A percentile compares a stretch with the other conserved stretches of the same genome.
phyloP scores from a whole-genome alignment of 1,284 basidiomycete species.

The Prillingera fragicola region DNA sequence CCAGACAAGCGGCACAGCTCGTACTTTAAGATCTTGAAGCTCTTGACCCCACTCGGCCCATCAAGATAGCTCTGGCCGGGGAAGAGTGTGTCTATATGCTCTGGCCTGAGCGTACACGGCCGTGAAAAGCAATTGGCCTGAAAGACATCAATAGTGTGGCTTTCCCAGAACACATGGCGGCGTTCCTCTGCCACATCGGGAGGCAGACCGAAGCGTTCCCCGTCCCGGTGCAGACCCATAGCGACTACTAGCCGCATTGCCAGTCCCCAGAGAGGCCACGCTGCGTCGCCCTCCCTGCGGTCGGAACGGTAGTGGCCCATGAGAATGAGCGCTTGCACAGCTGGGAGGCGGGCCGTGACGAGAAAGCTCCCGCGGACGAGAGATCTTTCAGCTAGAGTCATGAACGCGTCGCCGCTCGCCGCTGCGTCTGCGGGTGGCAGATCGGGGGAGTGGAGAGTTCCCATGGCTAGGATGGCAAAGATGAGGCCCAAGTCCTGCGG shows the following conservation, averaged over 20 bases:
- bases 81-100: conserved; percentile 20
- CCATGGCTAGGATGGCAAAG: conserved; percentile 32
- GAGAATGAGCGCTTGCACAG: conserved; percentile 28
- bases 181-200: conserved; percentile 28
- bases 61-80: conserved; percentile 5
- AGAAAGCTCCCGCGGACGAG: conserved; percentile 33
- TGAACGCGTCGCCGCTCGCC: conserved; percentile 31
- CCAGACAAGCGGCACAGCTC: no score
- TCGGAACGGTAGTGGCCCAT: conserved; percentile 27
- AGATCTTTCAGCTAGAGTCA: conserved; percentile 22
- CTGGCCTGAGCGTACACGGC: conserved; percentile 19
- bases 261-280: conserved; percentile 41
- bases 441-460: conserved; percentile 33
- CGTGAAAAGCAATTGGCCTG: conserved; percentile 34
- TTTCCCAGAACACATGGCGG: conserved; percentile 35
- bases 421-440: conserved; percentile 29
- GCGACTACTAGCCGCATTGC: conserved; percentile 34
- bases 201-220: conserved; percentile 30
- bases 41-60: neutral
- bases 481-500: conserved; percentile 29
- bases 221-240: conserved; percentile 43
- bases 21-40: conserved; percentile 25
- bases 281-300: conserved; percentile 29
- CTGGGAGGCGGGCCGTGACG: conserved; percentile 28
- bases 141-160: conserved; percentile 27